These are phyloP conservation scores for Vachellia collinsii DNA, from an alignment of 306 rosid genomes.

Conservation along the genomic window DNA sequence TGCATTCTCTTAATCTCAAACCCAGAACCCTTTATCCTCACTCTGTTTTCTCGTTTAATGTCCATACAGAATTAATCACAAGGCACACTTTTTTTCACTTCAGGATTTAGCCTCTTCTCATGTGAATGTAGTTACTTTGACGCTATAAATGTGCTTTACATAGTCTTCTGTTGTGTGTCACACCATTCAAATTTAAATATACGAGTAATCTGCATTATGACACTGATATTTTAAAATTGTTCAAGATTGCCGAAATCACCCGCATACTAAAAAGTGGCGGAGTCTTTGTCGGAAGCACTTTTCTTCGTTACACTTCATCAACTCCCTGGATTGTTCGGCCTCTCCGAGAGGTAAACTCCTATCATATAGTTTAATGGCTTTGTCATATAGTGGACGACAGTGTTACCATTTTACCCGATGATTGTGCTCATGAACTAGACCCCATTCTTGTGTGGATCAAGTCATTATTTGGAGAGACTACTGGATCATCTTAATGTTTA, in stretches of 20 bases:
- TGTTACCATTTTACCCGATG: conserved; percentile 26
- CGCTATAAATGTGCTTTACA: not conserved
- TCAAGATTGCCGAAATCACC: conserved; percentile 71
- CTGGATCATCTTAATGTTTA: not conserved
- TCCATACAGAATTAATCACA: not conserved
- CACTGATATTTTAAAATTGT: conserved; percentile 6
- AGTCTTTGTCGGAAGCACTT: conserved; percentile 85
- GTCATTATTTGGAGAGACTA: not conserved
- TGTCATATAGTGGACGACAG: not conserved
- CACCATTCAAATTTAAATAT: not conserved
- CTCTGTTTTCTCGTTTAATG: not conserved
- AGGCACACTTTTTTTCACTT: not conserved
- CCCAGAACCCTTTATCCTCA: not conserved
- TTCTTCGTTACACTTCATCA: conserved; percentile 71
- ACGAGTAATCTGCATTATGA: conserved; percentile 24
- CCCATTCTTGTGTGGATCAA: not conserved
- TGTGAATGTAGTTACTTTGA: not conserved
- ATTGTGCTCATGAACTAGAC: conserved; percentile 14
- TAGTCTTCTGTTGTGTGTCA: conserved; percentile 13
- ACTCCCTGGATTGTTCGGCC: conserved; percentile 59
- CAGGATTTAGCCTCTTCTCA: not conserved
- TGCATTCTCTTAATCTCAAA: too few species aligned
- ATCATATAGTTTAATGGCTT: conserved; percentile 23
- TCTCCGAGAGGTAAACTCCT: conserved; percentile 60
- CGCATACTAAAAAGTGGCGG: conserved; percentile 82